Base-by-base conservation (phyloP, 169 alveolate species). In the Babesia ovata region DNA sequence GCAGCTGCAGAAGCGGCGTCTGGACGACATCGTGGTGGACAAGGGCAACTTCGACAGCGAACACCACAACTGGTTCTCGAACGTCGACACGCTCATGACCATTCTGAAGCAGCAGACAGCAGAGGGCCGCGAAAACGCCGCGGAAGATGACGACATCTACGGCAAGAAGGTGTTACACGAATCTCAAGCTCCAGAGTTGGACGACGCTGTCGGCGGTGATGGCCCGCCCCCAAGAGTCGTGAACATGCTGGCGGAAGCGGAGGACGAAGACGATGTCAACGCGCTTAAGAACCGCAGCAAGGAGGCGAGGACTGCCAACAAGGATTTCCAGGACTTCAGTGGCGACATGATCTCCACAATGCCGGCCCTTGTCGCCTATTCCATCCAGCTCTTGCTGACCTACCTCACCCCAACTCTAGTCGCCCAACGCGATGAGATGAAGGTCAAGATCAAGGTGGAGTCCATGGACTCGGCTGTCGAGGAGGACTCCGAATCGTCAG, bases 1-100 rank as follows among this genome's bases (percentile, higher is more conserved):
- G 84, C 96, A 97, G 57, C 87, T 98, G 22, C 98, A 97, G 91
- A 98, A 98, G 86, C 92, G 99, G 67, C 95, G 95, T 52, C 91
- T 98, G 75, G 99, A 98, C 72, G 98, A 97, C 67, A 93, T 97
- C 29, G 97, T 97, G 60, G 97, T 98, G 85, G 99, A 96, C 82
- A 96, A 95, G 87, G 99, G 99, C 0, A 91, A 93, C 77, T 98
- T 98, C 79, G 83, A 75, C 60, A 52, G 69, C 19, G 81, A 79
- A 45, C 73, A 50, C 66, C 70, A 83, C 36, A 54, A 48, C 54
- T 83, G 95, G 94, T 83, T 87, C 87, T 58, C 94, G 84, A 67
- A 79, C 79, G 63, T 92, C 79, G 85, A 79, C 62, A 86, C 87
- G 48, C 74, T 91, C 60, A 54, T 81, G 65, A 81, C 46, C 73